Percentiles rank a stretch among this genome's conserved stretches.
These are phyloP conservation scores for Colletotrichum ledebouriae DNA, from an alignment of 2,329 filamentous ascomycete species.

Conservation along the genomic window DNA sequence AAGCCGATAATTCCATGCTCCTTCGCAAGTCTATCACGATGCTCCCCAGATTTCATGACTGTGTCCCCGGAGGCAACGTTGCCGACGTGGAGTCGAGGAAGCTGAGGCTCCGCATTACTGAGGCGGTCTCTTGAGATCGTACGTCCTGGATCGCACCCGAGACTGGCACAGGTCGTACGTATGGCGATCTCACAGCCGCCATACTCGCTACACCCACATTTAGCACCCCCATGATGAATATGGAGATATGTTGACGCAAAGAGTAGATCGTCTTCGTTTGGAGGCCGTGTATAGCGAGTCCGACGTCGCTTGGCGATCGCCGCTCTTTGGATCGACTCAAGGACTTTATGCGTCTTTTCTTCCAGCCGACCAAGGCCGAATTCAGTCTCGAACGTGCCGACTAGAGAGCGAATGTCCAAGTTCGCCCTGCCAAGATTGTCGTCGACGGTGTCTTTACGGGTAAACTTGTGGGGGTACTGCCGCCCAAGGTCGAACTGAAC, in stretches of 20 bases:
- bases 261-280: background rate
- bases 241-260: background rate
- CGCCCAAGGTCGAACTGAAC: slow-evolving; percentile 46
- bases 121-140: background rate
- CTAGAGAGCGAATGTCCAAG: background rate
- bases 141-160: background rate
- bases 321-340: background rate
- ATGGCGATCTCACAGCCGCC: background rate
- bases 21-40: slow-evolving; percentile 52
- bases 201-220: background rate
- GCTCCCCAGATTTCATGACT: slow-evolving; percentile 55
- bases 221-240: background rate
- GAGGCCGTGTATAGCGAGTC: background rate
- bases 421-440: slow-evolving; percentile 45
- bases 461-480: slow-evolving; percentile 35
- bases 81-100: slow-evolving; percentile 46
- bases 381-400: background rate
- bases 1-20: slow-evolving; percentile 48
- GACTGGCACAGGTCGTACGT: background rate
- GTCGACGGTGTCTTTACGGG: slow-evolving; percentile 43
- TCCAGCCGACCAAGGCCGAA: background rate
- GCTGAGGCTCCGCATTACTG: background rate
- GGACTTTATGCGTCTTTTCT: background rate
- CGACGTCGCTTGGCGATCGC: background rate
- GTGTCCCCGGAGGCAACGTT: slow-evolving; percentile 55